phyloP scores from a whole-genome alignment of 371 early-diverging fungal genomes.

The Rhizopus stolonifer region DNA sequence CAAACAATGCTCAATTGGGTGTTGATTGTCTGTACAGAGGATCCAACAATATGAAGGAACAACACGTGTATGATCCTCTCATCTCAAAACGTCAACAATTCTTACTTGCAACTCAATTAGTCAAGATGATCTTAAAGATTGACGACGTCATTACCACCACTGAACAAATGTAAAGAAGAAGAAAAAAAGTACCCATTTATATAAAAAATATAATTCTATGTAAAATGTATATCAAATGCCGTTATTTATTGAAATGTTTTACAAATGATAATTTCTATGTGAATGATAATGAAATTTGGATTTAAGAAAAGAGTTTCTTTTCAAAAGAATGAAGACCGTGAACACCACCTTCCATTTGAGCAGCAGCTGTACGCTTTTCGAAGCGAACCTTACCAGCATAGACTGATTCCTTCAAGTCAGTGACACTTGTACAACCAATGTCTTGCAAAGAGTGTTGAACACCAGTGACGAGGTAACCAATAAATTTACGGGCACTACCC shows the following conservation, averaged over 20 bases:
- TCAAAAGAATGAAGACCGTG: slow-evolving; percentile 90
- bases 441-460: slow-evolving; percentile 97
- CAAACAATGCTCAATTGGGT: slow-evolving; percentile 86
- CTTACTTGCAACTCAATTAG: slow-evolving; percentile 96
- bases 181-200: background rate
- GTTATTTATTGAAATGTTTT: too few relatives aligned
- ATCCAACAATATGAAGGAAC: slow-evolving; percentile 96
- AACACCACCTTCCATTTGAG: slow-evolving; percentile 96
- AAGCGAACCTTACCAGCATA: slow-evolving; percentile 79
- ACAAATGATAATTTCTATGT: background rate
- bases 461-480: slow-evolving; percentile 89
- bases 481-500: slow-evolving; percentile 91
- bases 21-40: slow-evolving; percentile 95
- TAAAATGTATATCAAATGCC: too few relatives aligned
- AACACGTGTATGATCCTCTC: slow-evolving; percentile 97
- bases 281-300: background rate
- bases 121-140: slow-evolving; percentile 97
- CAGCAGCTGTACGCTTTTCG: slow-evolving; percentile 91
- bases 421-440: slow-evolving; percentile 78
- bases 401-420: slow-evolving; percentile 67
- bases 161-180: slow-evolving; percentile 6
- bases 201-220: background rate
- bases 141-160: slow-evolving; percentile 85
- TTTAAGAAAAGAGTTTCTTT: slow-evolving; percentile 73
- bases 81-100: slow-evolving; percentile 99